A percentile compares a stretch with the other conserved stretches of the same genome.
phyloP scores from a whole-genome alignment of 345 rosid species.

The Cardamine chenopodiifolia region DNA sequence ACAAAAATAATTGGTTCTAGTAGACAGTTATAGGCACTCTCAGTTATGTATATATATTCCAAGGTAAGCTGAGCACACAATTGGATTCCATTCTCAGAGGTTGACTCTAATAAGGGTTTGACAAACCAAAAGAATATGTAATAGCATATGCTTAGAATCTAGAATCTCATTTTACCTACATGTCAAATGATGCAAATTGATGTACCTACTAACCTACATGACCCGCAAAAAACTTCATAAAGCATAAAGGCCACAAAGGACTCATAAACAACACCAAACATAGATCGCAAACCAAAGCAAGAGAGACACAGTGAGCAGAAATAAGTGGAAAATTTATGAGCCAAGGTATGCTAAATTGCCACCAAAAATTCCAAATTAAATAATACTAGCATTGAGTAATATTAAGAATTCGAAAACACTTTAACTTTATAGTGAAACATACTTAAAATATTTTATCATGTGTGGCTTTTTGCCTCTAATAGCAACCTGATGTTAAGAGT shows the following conservation, averaged over 20 bases:
- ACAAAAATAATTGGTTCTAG: background rate
- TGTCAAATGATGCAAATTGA: background rate
- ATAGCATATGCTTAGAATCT: background rate
- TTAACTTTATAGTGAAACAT: background rate
- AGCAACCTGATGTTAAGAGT: background rate
- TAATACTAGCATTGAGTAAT: background rate
- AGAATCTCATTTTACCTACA: background rate
- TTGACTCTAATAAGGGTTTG: background rate
- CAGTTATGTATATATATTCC: background rate
- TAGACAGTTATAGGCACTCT: background rate
- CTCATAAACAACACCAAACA: background rate
- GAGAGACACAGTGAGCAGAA: background rate
- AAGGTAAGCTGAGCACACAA: background rate
- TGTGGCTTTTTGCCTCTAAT: background rate
- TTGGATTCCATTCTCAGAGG: background rate
- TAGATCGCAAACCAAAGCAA: background rate
- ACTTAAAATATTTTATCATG: background rate
- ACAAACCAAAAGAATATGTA: background rate
- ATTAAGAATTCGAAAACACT: no score
- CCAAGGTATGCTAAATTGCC: background rate
- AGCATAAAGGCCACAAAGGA: background rate
- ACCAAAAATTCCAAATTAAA: background rate
- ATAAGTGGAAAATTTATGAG: background rate
- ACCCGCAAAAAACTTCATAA: background rate
- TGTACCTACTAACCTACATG: background rate